Evolutionary conservation across 768 basidiomycete genomes (phyloP).

Genomic region (Naganishia vishniacii): DNA sequence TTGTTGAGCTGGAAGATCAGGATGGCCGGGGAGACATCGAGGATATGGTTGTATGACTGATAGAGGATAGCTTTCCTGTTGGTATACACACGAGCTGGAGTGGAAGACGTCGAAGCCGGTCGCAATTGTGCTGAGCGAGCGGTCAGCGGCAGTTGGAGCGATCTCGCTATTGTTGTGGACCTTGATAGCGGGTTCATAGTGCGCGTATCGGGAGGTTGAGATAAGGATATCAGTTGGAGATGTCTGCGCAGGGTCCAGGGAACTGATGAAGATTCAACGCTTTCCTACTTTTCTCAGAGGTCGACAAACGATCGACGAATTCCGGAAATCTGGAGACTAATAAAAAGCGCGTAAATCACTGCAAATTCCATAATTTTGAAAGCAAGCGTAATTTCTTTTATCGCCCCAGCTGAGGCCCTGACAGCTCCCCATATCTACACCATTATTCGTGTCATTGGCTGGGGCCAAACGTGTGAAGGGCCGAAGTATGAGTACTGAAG

Average conservation of each 20-base stretch:
- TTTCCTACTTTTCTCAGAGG: no score
- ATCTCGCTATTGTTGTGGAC: background rate
- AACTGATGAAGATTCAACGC: background rate
- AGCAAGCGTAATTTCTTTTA: no score
- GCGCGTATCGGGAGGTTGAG: background rate
- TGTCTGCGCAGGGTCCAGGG: background rate
- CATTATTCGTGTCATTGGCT: no score
- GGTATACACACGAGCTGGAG: conserved; percentile 60
- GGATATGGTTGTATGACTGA: conserved; percentile 69
- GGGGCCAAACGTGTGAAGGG: no score
- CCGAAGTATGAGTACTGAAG: no score
- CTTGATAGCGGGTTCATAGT: background rate
- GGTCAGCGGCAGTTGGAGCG: background rate
- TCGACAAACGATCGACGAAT: no score
- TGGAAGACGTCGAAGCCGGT: conserved; percentile 3
- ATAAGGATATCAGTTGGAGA: background rate
- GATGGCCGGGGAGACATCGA: conserved; percentile 60
- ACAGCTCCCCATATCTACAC: no score
- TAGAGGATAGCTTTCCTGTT: conserved; percentile 76
- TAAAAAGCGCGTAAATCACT: no score
- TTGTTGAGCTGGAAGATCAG: conserved; percentile 74
- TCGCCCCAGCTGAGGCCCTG: no score
- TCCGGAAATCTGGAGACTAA: no score
- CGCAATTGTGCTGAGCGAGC: background rate
- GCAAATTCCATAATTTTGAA: no score